A percentile compares a stretch with the other conserved stretches of the same genome.
These are phyloP conservation scores for Galium porrigens DNA, from an alignment of 305 asterid species.

Conservation along the genomic window DNA sequence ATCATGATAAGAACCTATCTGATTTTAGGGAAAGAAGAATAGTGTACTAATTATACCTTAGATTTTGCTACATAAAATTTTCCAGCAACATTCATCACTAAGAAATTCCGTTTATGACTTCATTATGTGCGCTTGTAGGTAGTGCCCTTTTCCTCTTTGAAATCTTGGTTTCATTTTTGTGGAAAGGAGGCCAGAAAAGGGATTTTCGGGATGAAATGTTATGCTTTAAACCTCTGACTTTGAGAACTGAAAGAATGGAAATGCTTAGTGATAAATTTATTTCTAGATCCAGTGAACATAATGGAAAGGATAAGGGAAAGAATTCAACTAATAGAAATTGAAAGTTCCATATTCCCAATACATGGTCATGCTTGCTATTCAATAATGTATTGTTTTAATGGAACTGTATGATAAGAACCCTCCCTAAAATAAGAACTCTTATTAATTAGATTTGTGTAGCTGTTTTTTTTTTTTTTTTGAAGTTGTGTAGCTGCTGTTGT, in stretches of 20 bases:
- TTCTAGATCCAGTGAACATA: background rate
- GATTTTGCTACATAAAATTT: background rate
- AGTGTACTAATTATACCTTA: no score
- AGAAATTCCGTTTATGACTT: background rate
- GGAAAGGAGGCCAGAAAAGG: background rate
- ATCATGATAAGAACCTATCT: background rate
- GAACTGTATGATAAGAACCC: background rate
- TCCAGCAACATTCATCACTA: background rate
- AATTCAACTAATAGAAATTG: background rate
- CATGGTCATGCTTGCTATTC: background rate
- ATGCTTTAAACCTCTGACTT: no score
- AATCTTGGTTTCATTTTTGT: background rate
- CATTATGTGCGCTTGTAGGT: background rate
- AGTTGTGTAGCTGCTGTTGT: background rate
- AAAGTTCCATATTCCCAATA: background rate
- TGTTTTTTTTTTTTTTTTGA: no score
- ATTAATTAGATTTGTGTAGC: background rate
- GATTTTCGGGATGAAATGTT: background rate
- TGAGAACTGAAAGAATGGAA: background rate
- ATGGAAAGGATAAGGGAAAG: background rate
- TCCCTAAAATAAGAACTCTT: no score
- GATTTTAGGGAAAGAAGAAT: background rate
- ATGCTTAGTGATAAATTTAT: background rate
- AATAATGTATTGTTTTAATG: background rate
- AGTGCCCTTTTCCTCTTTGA: background rate